A percentile compares a stretch with the other conserved stretches of the same genome.
Evolutionary conservation across 306 rosid genomes (phyloP).

Genomic region (Lathyrus oleraceus): DNA sequence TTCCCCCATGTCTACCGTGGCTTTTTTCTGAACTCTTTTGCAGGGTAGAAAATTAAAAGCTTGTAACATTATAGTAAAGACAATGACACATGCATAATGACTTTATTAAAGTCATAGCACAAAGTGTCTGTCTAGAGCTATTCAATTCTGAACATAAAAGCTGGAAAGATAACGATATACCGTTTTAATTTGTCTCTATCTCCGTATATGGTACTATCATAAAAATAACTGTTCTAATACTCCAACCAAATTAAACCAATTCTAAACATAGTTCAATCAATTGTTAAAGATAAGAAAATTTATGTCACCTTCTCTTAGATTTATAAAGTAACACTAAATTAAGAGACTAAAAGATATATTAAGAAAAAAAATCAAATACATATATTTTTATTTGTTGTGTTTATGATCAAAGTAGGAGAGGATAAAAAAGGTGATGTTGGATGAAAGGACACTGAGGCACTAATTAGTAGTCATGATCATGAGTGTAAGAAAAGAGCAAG

Average conservation of each 20-base stretch:
- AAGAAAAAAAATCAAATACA: too few relatives aligned
- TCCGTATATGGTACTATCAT: neutral
- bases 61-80: constrained; percentile 42
- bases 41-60: constrained; percentile 32
- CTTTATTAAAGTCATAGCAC: constrained; percentile 54
- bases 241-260: too few relatives aligned
- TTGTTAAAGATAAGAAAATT: too few relatives aligned
- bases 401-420: too few relatives aligned
- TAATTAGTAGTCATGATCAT: neutral
- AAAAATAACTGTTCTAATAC: too few relatives aligned
- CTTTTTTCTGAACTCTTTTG: constrained; percentile 28
- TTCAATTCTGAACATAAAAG: neutral
- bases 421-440: neutral
- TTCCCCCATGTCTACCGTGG: constrained; percentile 19
- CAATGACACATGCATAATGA: constrained; percentile 44
- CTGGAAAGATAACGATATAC: neutral
- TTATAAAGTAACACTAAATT: too few relatives aligned
- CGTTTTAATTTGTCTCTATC: constrained; percentile 20
- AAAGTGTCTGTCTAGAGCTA: constrained; percentile 22
- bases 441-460: neutral
- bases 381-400: too few relatives aligned
- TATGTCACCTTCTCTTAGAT: too few relatives aligned
- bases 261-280: neutral
- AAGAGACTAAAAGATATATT: too few relatives aligned
- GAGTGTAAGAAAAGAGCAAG: neutral